phyloP scores from a whole-genome alignment of 208 protist genomes.

The Trichomonas vaginalis region DNA sequence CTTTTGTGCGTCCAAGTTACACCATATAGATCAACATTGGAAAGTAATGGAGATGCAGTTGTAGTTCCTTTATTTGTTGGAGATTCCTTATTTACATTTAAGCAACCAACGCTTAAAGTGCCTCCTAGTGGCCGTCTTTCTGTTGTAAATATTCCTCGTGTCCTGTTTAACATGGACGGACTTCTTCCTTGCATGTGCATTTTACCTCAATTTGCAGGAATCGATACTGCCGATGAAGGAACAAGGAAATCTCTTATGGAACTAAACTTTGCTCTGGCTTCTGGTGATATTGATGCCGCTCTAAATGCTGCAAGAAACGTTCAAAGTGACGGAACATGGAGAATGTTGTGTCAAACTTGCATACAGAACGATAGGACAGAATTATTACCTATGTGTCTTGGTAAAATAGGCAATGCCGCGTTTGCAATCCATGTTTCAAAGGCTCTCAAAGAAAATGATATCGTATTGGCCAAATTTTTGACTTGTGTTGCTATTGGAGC shows the following conservation, averaged over 20 bases:
- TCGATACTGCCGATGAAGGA: not conserved
- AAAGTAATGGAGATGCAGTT: not conserved
- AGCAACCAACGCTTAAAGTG: not conserved
- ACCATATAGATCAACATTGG: not conserved
- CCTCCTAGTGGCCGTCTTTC: not conserved
- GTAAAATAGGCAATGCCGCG: not conserved
- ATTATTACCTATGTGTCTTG: not conserved
- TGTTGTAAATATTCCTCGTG: not conserved
- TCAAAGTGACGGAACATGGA: not conserved
- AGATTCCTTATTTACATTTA: not conserved
- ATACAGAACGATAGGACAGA: not conserved
- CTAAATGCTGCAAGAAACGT: not conserved
- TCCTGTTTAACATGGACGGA: not conserved
- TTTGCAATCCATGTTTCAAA: not conserved
- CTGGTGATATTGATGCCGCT: not conserved
- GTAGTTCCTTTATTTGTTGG: not conserved
- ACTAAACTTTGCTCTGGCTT: not conserved
- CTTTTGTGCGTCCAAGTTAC: not conserved
- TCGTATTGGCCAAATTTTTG: not conserved
- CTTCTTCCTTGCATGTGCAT: not conserved
- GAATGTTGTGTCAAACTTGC: not conserved
- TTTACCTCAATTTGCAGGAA: not conserved
- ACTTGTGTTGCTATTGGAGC: not conserved
- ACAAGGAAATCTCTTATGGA: not conserved
- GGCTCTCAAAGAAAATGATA: not conserved